phyloP scores from a whole-genome alignment of 2,329 filamentous ascomycete genomes.

The Pseudocercospora pini-densiflorae region DNA sequence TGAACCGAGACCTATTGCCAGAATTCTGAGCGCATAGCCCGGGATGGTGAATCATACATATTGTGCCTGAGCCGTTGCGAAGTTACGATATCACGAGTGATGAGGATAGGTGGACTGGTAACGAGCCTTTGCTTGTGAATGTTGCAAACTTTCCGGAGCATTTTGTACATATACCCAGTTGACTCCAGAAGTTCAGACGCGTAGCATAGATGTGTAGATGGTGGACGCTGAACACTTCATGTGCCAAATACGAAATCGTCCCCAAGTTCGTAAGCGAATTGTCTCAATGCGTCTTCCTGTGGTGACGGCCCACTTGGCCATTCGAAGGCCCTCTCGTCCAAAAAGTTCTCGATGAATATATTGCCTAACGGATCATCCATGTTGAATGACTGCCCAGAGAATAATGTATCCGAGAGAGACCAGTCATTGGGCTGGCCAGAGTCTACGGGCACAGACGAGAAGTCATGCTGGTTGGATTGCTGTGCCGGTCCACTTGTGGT shows the following conservation, averaged over 20 bases:
- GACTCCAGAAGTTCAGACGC: background rate
- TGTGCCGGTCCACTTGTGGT: background rate
- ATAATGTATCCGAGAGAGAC: slow-evolving; percentile 6
- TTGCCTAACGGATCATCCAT: slow-evolving; percentile 27
- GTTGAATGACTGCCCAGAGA: slow-evolving; percentile 13
- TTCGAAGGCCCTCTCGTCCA: slow-evolving; percentile 29
- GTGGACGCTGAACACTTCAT: slow-evolving; percentile 1
- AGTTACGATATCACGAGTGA: background rate
- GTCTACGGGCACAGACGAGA: background rate
- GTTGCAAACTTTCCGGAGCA: background rate
- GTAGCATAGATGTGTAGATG: slow-evolving; percentile 3
- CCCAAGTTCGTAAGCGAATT: slow-evolving; percentile 27
- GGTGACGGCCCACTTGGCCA: slow-evolving; percentile 26
- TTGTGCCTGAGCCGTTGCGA: too few relatives aligned
- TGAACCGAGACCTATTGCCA: slow-evolving; percentile 12
- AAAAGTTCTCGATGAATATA: slow-evolving; percentile 29
- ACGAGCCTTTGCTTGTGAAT: slow-evolving; percentile 2
- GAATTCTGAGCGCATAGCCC: slow-evolving; percentile 20
- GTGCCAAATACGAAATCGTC: slow-evolving; percentile 22
- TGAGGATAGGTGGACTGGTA: background rate
- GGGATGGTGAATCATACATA: background rate
- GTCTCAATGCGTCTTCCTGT: slow-evolving; percentile 22
- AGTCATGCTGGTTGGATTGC: too few relatives aligned
- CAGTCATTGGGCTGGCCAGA: background rate
- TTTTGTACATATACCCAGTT: background rate